A percentile compares a stretch with the other conserved stretches of the same genome.
Conservation (phyloP, 2,329 filamentous ascomycete species). For the Polytolypa hystricis region DNA sequence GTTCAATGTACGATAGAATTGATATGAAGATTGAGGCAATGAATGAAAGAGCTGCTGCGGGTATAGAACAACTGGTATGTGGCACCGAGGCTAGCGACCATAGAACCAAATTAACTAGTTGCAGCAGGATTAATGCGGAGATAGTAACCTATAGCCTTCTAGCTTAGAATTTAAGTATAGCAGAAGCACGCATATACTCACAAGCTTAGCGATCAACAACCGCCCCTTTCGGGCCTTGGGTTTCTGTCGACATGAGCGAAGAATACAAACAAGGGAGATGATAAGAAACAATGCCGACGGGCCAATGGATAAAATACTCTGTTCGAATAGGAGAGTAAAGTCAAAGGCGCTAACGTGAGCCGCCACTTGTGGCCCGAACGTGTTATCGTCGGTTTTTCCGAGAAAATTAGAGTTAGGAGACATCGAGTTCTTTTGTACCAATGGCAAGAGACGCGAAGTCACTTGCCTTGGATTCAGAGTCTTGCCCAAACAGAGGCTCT, state of each 20-base stretch:
- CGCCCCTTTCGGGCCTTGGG: not conserved
- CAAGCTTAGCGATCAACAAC: not conserved
- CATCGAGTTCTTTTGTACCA: too few species aligned
- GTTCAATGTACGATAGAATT: conserved; percentile 38
- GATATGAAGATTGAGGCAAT: conserved; percentile 22
- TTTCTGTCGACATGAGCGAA: conserved; percentile 11
- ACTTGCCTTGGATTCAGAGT: too few species aligned
- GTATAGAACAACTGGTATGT: conserved; percentile 25
- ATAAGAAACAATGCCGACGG: conserved; percentile 16
- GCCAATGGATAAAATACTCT: conserved; percentile 18
- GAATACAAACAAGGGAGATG: conserved; percentile 12
- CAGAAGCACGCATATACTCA: too few species aligned
- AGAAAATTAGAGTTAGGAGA: too few species aligned
- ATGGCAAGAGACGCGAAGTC: too few species aligned
- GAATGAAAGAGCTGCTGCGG: conserved; percentile 21
- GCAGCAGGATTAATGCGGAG: conserved; percentile 22
- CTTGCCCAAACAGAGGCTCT: too few species aligned
- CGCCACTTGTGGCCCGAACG: not conserved
- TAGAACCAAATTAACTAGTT: conserved; percentile 27
- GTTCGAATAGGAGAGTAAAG: conserved; percentile 23
- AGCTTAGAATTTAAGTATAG: too few species aligned
- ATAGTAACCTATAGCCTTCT: conserved; percentile 19
- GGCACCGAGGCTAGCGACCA: conserved; percentile 24
- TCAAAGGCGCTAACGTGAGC: conserved; percentile 13
- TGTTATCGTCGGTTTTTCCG: too few species aligned